These are phyloP conservation scores for Westerdykella ornata DNA, from an alignment of 2,329 filamentous ascomycete genomes.

Conservation along the genomic window DNA sequence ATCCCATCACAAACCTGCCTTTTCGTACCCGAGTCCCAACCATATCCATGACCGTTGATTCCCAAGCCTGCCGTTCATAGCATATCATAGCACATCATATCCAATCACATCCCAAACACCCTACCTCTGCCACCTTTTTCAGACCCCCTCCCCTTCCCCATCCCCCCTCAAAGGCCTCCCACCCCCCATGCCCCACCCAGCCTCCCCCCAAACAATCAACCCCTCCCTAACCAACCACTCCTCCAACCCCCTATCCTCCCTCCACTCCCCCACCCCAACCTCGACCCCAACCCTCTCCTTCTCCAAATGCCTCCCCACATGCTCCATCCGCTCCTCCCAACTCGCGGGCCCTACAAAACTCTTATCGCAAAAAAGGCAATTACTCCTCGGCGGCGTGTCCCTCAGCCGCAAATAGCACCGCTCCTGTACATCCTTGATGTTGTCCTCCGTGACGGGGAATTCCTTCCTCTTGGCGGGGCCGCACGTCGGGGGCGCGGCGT, in stretches of 20 bases:
- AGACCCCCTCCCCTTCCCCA: conserved; percentile 9
- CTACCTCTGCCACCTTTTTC: too few species aligned
- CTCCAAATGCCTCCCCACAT: conserved; percentile 76
- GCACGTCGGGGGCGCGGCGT: conserved; percentile 48
- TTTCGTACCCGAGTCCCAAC: too few species aligned
- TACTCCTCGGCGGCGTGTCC: conserved; percentile 53
- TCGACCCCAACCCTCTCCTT: conserved; percentile 36
- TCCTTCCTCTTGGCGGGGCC: conserved; percentile 43
- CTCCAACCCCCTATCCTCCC: conserved; percentile 26
- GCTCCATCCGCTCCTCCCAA: conserved; percentile 83
- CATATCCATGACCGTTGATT: too few species aligned
- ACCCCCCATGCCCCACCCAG: conserved; percentile 31
- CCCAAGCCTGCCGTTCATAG: too few species aligned
- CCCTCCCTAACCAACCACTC: conserved; percentile 37
- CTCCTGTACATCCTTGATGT: conserved; percentile 51
- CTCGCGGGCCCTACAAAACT: conserved; percentile 56
- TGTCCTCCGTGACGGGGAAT: conserved; percentile 42
- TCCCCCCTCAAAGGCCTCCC: conserved; percentile 17
- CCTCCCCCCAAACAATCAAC: conserved; percentile 26
- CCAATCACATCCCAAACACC: too few species aligned
- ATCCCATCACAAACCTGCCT: too few species aligned
- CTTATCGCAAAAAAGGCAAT: conserved; percentile 59
- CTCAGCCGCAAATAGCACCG: conserved; percentile 58
- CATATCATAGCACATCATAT: too few species aligned
- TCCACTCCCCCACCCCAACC: conserved; percentile 17